phyloP scores from a whole-genome alignment of 169 alveolate genomes.

The Theileria luwenshuni region DNA sequence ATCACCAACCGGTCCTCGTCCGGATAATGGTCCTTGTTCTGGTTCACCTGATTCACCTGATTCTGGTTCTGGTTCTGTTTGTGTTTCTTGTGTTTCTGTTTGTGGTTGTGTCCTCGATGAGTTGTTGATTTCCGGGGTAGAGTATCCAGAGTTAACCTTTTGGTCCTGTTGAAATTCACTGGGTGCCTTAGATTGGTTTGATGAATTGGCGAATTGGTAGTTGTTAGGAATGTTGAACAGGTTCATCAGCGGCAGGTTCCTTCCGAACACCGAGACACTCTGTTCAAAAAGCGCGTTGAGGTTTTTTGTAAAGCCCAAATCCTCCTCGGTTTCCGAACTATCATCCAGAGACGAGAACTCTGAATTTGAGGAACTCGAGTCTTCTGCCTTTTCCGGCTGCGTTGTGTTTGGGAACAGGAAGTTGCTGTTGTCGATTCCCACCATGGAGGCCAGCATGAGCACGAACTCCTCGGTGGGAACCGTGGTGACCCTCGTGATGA shows the following conservation, averaged over 20 bases:
- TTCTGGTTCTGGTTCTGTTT: background rate
- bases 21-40: background rate
- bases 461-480: conserved; percentile 51
- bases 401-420: conserved; percentile 36
- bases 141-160: no score
- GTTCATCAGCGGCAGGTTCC: background rate
- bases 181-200: no score
- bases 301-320: background rate
- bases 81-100: background rate
- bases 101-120: background rate
- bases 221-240: no score
- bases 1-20: background rate
- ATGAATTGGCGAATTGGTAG: no score
- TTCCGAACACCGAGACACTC: conserved; percentile 16
- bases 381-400: background rate
- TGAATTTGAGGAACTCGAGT: background rate
- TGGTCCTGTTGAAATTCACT: no score
- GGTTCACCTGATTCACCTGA: background rate
- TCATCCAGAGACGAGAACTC: background rate
- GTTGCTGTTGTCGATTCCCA: conserved; percentile 34
- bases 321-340: background rate
- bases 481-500: conserved; percentile 49
- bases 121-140: no score
- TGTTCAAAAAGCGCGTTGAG: conserved; percentile 18
- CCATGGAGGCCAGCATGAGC: conserved; percentile 22